Conservation (phyloP, 306 rosid species). For the Ammopiptanthus mongolicus region DNA sequence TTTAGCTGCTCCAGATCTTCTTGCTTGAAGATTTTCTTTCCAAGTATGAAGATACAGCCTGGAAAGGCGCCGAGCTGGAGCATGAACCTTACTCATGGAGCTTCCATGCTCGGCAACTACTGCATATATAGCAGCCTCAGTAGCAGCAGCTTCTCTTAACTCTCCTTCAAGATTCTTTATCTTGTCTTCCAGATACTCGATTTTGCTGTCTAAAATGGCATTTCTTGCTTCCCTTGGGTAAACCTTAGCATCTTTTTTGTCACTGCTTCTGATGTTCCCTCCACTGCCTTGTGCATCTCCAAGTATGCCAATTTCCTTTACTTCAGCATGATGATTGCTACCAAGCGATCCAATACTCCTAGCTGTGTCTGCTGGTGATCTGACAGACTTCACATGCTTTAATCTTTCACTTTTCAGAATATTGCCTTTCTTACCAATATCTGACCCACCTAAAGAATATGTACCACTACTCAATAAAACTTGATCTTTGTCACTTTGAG, state of each 20-base stretch:
- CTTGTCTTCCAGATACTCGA: conserved; percentile 69
- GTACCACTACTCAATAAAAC: conserved; percentile 23
- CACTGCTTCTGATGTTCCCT: conserved; percentile 44
- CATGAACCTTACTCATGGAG: conserved; percentile 92
- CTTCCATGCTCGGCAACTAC: conserved; percentile 98
- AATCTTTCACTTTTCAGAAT: conserved; percentile 43
- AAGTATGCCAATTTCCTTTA: conserved; percentile 36
- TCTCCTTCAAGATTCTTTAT: conserved; percentile 90
- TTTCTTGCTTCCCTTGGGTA: conserved; percentile 67
- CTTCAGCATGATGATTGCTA: conserved; percentile 40
- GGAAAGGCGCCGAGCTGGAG: conserved; percentile 96
- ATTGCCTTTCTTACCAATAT: conserved; percentile 33
- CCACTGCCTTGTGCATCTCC: conserved; percentile 46
- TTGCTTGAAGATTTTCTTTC: conserved; percentile 53
- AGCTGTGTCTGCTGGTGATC: conserved; percentile 57
- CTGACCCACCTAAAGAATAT: conserved; percentile 22
- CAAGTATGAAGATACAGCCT: conserved; percentile 88
- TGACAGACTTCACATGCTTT: conserved; percentile 77
- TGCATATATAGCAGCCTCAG: conserved; percentile 88
- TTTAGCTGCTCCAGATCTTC: conserved; percentile 80
- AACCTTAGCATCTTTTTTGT: conserved; percentile 64
- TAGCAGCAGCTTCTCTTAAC: conserved; percentile 87
- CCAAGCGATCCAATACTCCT: conserved; percentile 39
- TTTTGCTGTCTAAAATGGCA: conserved; percentile 56
- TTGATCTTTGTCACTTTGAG: conserved; percentile 30